These are phyloP conservation scores for Boletellus sp. DNA, from an alignment of 1,284 basidiomycete genomes.

Conservation along the genomic window DNA sequence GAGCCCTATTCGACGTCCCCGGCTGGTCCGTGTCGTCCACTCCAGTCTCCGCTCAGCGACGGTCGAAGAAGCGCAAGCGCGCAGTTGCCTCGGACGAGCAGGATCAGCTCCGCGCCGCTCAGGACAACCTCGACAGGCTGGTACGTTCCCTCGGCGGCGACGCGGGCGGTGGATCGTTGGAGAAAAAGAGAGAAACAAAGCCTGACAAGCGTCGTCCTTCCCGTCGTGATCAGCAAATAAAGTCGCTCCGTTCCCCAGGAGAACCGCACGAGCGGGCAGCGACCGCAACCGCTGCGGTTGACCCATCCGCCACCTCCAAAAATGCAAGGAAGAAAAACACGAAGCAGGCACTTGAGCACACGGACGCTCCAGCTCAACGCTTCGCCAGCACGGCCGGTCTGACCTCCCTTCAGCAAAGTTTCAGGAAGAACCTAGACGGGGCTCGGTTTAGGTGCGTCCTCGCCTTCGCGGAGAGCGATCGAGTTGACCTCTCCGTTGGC, in stretches of 20 bases:
- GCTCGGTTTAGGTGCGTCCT: slow-evolving; percentile 73
- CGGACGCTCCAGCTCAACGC: slow-evolving; percentile 3
- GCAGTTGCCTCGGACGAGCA: slow-evolving; percentile 41
- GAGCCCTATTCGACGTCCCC: slow-evolving; percentile 62
- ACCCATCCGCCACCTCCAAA: slow-evolving; percentile 6
- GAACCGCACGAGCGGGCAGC: slow-evolving; percentile 5
- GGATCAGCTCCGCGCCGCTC: slow-evolving; percentile 44
- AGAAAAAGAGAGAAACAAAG: slow-evolving; percentile 38
- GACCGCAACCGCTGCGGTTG: background rate
- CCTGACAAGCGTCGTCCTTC: slow-evolving; percentile 20
- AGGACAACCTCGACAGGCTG: slow-evolving; percentile 76
- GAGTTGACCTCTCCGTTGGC: slow-evolving; percentile 3
- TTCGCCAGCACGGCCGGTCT: slow-evolving; percentile 36
- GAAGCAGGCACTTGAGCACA: slow-evolving; percentile 8
- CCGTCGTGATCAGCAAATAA: slow-evolving; percentile 7
- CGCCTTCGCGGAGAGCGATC: slow-evolving; percentile 2
- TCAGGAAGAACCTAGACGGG: slow-evolving; percentile 78
- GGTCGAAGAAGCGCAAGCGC: slow-evolving; percentile 68
- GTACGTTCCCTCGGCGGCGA: slow-evolving; percentile 50
- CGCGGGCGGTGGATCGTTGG: slow-evolving; percentile 7
- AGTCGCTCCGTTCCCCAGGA: background rate
- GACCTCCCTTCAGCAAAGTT: slow-evolving; percentile 69
- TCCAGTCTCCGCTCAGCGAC: slow-evolving; percentile 36
- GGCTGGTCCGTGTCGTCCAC: slow-evolving; percentile 60
- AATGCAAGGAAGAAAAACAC: slow-evolving; percentile 14